Evolutionary conservation across 306 rosid species (phyloP).

Genomic region (Carpinus fangiana): DNA sequence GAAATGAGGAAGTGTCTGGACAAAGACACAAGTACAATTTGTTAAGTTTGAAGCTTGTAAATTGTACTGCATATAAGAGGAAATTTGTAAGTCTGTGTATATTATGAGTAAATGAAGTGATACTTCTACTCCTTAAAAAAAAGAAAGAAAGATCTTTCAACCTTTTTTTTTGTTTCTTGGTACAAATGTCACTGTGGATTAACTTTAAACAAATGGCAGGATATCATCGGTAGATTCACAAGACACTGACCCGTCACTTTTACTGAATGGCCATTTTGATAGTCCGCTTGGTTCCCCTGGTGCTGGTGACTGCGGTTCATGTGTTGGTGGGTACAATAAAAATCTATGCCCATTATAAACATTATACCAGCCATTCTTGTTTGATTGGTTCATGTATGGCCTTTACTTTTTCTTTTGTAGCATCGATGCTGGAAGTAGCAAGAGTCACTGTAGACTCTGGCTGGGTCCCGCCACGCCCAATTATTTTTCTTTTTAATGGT

Average conservation of each 20-base stretch:
- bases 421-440: slow-evolving; percentile 89
- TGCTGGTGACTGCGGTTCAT: slow-evolving; percentile 94
- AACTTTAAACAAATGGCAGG: slow-evolving; percentile 50
- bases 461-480: slow-evolving; percentile 76
- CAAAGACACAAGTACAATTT: not conserved
- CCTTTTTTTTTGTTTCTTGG: slow-evolving; percentile 10
- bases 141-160: not conserved
- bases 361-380: slow-evolving; percentile 12
- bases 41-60: slow-evolving; percentile 2
- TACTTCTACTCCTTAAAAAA: not conserved
- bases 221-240: slow-evolving; percentile 64
- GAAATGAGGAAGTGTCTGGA: not conserved
- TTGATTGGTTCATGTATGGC: slow-evolving; percentile 15
- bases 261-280: slow-evolving; percentile 90
- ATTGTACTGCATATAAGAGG: not conserved
- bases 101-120: not conserved
- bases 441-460: slow-evolving; percentile 84
- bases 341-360: slow-evolving; percentile 19
- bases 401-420: slow-evolving; percentile 39
- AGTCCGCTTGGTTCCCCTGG: slow-evolving; percentile 98
- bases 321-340: slow-evolving; percentile 78
- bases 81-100: not conserved
- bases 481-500: slow-evolving; percentile 94
- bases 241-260: slow-evolving; percentile 75
- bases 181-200: slow-evolving; percentile 17